Evolutionary conservation across 176 grass and related monocot genomes (phyloP), one percentile per base, ranked within the genome.

Genomic region (Raddia guianensis): DNA sequence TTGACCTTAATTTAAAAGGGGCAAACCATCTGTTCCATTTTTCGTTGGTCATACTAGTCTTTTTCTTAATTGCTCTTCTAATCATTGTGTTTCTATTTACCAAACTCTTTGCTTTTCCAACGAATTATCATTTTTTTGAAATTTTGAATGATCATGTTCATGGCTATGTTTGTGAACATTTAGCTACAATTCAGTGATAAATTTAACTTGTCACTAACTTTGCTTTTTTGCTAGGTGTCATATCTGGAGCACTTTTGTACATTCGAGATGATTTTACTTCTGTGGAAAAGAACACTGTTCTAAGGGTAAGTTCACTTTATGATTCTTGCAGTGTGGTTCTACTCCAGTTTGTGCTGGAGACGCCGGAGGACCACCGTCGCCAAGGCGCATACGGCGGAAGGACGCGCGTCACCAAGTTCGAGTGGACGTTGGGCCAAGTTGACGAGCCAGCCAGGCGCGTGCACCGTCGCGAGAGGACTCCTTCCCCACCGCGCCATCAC

Each of bases 211-310:
- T 49, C 69, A 6, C 63, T 80, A 11, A 68, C 12, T 3, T n/a
- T 48, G 68, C 51, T 70, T 68, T 11, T 55, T 68, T 46, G n/a
- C 15, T 72, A 98, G 96, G 96, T 78, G 96, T 98, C 72, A 98
- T 98, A 78, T 98, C 96, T 18, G 96, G 96, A 88, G 96, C 96
- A 37, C 95, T 98, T 54, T 66, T 98, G 52, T 98, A 95, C 75
- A 98, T 98, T 50, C 77, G 75, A 75, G 90, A 98, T 87, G 96
- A 98, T 75, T 98, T 98, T 52, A 42, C 77, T 37, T 56, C 75
- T 13, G 91, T 98, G 48, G 83, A 95, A 63, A 85, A 71, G 71
- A 98, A 76, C 86, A 95, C 96, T 43, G 47, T 89, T 16, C 68
- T 98, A 53, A 91, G 91, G 86, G 96, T 98, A 60, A 7, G 34